Conservation (phyloP, 345 rosid species). For the Euphorbia pulcherrima region DNA sequence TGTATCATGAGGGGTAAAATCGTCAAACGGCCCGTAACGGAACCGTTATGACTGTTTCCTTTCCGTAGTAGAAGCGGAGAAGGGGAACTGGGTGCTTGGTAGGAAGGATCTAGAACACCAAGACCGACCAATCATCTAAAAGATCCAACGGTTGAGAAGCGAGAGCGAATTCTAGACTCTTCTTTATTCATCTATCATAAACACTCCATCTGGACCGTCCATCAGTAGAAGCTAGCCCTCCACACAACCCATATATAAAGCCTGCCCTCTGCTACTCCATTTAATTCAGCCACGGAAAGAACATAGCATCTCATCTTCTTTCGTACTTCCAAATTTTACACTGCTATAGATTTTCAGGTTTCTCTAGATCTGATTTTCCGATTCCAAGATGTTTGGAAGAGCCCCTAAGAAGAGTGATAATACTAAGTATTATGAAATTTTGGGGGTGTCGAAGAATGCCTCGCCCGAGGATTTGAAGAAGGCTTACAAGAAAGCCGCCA, state of each 20-base stretch:
- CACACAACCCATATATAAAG: not conserved
- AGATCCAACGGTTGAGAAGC: not conserved
- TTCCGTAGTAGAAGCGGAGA: not conserved
- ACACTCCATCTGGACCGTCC: conserved; percentile 19
- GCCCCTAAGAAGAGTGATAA: conserved; percentile 75
- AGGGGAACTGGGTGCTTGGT: not conserved
- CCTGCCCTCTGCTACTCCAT: no score
- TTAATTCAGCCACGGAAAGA: not conserved
- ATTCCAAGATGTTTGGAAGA: conserved; percentile 66
- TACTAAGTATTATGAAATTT: conserved; percentile 72
- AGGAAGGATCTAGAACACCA: conserved; percentile 3
- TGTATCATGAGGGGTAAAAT: no score
- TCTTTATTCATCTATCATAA: not conserved
- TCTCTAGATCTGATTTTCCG: not conserved
- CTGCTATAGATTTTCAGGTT: not conserved
- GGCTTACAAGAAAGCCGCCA: conserved; percentile 86
- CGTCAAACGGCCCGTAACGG: no score
- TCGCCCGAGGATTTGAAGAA: conserved; percentile 80
- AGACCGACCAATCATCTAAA: not conserved
- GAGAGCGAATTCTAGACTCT: conserved; percentile 18
- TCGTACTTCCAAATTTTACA: not conserved
- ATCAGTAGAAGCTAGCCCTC: not conserved
- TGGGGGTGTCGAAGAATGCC: conserved; percentile 76
- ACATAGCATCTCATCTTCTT: not conserved
- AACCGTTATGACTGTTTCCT: not conserved